Base-by-base conservation (phyloP, 2,329 filamentous ascomycete species). In the Onygena corvina region DNA sequence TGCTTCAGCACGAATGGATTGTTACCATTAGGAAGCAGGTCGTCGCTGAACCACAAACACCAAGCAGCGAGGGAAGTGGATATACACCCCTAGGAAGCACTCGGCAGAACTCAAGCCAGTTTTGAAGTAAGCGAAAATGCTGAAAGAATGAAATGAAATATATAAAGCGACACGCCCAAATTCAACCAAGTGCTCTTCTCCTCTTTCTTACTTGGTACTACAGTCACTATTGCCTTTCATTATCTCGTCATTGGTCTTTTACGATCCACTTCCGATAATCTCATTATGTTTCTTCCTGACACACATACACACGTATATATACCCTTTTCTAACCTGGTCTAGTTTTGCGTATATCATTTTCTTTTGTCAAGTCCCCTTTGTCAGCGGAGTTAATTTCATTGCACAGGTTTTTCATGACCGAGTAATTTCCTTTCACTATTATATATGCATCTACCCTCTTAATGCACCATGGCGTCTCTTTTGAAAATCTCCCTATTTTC, bases 1-100 rank as follows among this genome's bases (percentile, higher is more conserved):
- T 98, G 52, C 73, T 98, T 50, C 87, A 94, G 66, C 89, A 96
- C 65, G 87, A 94, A 61, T 98, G 92, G 92, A 83, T 84, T 35
- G 67, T 71, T 50, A 71, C 67, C 23, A 73, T 73, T 53, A 60
- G 71, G 46, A 64, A 69, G 50, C 67, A 72, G 54, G 69, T 73
- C 12, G 70, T 71, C 11, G 58, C 70, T n/a, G 67, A 70, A 44
- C 62, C 67, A 21, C 55, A 63, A 9, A 70, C 67, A 1, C 67
- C 67, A 0, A 55, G 55, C 50, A 59, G 62, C 65, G 42, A 31
- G 9, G 57, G 57, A 18, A 74, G 49, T 33, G 50, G 42, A 31
- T 47, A 47, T 27, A 42, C 50, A 4, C 47, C 52, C 30, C 46
- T 46, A 27, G 44, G 30, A 20, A 53, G 25, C 35, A 55, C 42